These are phyloP conservation scores for Trichoderma afroharzianum DNA, from an alignment of 2,329 filamentous ascomycete species.

Conservation along the genomic window DNA sequence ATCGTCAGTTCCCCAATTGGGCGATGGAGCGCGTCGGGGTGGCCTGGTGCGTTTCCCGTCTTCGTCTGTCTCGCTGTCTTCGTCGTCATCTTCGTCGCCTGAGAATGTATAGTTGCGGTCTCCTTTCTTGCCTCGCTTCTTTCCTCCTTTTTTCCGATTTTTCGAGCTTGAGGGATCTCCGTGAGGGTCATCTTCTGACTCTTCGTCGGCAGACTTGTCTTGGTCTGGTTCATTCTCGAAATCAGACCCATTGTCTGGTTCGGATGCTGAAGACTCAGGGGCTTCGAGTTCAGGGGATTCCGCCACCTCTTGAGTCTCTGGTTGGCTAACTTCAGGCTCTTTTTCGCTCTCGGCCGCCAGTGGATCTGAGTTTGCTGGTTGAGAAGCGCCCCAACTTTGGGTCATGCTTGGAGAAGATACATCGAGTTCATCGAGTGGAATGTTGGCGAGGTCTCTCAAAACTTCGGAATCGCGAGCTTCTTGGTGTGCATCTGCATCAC, in stretches of 20 bases:
- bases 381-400: too few relatives aligned
- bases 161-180: slow-evolving; percentile 15
- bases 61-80: slow-evolving; percentile 15
- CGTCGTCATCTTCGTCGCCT: slow-evolving; percentile 2
- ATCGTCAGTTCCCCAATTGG: slow-evolving; percentile 25
- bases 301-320: neutral
- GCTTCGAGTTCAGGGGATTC: too few relatives aligned
- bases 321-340: neutral
- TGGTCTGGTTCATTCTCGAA: neutral
- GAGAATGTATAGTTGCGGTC: neutral
- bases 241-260: neutral
- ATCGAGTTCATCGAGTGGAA: neutral
- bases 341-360: neutral
- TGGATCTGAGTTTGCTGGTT: neutral
- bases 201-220: neutral
- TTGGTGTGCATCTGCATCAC: neutral
- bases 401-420: too few relatives aligned
- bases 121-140: neutral
- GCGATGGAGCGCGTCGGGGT: slow-evolving; percentile 23
- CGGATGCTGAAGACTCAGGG: neutral
- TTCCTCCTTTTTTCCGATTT: neutral
- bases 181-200: neutral
- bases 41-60: neutral
- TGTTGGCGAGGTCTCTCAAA: too few relatives aligned
- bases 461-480: neutral